Conservation (phyloP, 345 rosid genomes). For the Jatropha curcas region DNA sequence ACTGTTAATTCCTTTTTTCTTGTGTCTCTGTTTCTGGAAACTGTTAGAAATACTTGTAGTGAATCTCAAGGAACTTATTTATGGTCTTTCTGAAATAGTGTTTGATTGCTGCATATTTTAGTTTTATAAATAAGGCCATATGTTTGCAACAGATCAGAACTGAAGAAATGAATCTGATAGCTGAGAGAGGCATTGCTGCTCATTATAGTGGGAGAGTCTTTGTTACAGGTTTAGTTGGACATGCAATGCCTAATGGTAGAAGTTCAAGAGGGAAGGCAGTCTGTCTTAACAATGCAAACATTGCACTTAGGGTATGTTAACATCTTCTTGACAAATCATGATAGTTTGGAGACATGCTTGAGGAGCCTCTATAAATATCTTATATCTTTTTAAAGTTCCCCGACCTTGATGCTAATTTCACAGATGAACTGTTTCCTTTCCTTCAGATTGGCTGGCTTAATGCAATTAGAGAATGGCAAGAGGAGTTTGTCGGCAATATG, state of each 20-base stretch:
- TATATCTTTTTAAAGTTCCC: slow-evolving; percentile 19
- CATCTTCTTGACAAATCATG: slow-evolving; percentile 21
- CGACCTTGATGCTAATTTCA: slow-evolving; percentile 32
- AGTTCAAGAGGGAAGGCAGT: slow-evolving; percentile 73
- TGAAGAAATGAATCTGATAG: slow-evolving; percentile 96
- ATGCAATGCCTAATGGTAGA: slow-evolving; percentile 60
- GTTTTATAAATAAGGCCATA: not conserved
- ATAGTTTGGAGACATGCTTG: slow-evolving; percentile 18
- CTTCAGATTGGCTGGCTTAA: slow-evolving; percentile 79
- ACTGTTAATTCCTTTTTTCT: not conserved
- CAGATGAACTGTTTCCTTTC: slow-evolving; percentile 18
- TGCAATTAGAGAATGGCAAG: slow-evolving; percentile 99
- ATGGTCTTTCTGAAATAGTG: not conserved
- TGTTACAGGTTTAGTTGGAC: slow-evolving; percentile 75
- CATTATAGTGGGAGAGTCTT: slow-evolving; percentile 89
- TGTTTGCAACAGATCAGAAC: slow-evolving; percentile 75
- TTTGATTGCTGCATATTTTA: not conserved
- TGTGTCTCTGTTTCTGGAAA: not conserved
- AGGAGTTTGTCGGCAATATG: slow-evolving; percentile 99
- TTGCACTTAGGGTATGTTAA: slow-evolving; percentile 83
- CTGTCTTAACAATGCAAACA: slow-evolving; percentile 86
- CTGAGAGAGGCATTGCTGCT: slow-evolving; percentile 97
- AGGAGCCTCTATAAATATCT: slow-evolving; percentile 8
- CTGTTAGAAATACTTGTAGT: not conserved
- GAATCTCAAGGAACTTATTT: not conserved